These are phyloP conservation scores for Verticillium zaregamsianum DNA, from an alignment of 2,329 filamentous ascomycete species.

Conservation along the genomic window DNA sequence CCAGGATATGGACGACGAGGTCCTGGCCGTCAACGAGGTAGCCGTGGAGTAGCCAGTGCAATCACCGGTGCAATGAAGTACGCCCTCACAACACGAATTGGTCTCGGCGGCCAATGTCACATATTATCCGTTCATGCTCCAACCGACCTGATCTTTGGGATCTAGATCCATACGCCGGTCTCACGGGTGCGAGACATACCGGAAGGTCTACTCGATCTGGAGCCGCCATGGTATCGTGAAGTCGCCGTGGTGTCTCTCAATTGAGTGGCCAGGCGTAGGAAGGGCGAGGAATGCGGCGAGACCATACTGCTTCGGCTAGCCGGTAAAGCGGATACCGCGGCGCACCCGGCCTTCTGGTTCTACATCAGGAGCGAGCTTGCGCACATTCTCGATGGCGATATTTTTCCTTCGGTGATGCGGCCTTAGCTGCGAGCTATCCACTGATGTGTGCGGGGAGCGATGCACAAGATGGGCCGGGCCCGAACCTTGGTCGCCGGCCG, in stretches of 20 bases:
- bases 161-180: background rate
- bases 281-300: background rate
- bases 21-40: conserved; percentile 18
- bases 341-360: background rate
- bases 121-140: background rate
- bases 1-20: conserved; percentile 36
- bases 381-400: background rate
- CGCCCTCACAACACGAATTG: background rate
- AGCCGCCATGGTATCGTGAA: background rate
- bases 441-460: background rate
- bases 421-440: background rate
- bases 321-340: background rate
- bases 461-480: background rate
- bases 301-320: background rate
- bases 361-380: background rate
- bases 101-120: background rate
- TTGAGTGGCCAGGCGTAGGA: background rate
- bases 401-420: background rate
- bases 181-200: background rate
- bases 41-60: conserved; percentile 1
- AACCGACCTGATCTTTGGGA: background rate
- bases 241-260: background rate
- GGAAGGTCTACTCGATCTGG: background rate
- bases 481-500: background rate
- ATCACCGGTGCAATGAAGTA: background rate